Evolutionary conservation across 805 yeast species (phyloP).

Genomic region (Saturnispora serradocipensis): DNA sequence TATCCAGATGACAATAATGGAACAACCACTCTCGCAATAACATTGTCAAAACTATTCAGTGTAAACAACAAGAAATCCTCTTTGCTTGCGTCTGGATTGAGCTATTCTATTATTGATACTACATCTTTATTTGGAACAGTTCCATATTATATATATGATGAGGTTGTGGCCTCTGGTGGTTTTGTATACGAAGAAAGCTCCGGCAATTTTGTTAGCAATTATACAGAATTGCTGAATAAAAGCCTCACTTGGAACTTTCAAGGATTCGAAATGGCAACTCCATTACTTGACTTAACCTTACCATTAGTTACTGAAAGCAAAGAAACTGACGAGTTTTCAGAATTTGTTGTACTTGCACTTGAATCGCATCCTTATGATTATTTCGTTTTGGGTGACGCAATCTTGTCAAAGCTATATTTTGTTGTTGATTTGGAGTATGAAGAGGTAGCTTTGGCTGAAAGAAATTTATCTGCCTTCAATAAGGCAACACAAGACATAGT

Average conservation of each 20-base stretch:
- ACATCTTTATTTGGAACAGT: slow-evolving; percentile 42
- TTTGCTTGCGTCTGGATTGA: slow-evolving; percentile 15
- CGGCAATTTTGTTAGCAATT: slow-evolving; percentile 38
- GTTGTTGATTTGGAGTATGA: slow-evolving; percentile 44
- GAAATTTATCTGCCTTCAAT: slow-evolving; percentile 3
- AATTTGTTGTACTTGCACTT: slow-evolving; percentile 34
- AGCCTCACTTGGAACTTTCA: slow-evolving; percentile 40
- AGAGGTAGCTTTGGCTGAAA: slow-evolving; percentile 35
- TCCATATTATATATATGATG: slow-evolving; percentile 27
- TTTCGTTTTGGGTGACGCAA: slow-evolving; percentile 42
- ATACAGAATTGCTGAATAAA: slow-evolving; percentile 23
- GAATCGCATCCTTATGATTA: slow-evolving; percentile 26
- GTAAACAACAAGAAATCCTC: slow-evolving; percentile 11
- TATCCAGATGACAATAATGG: slow-evolving; percentile 19
- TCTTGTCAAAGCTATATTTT: slow-evolving; percentile 41
- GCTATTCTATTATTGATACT: slow-evolving; percentile 39
- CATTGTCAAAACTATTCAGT: slow-evolving; percentile 31
- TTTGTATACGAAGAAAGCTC: slow-evolving; percentile 32
- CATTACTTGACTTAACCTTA: slow-evolving; percentile 24
- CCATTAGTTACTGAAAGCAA: slow-evolving; percentile 6
- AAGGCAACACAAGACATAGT: slow-evolving; percentile 7
- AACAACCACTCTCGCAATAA: slow-evolving; percentile 37
- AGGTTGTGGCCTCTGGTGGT: slow-evolving; percentile 25
- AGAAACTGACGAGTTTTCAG: slow-evolving; percentile 8
- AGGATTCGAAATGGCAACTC: slow-evolving; percentile 42